Conservation (phyloP, 2,329 filamentous ascomycete genomes). For the Ascocoryne sarcoides region DNA sequence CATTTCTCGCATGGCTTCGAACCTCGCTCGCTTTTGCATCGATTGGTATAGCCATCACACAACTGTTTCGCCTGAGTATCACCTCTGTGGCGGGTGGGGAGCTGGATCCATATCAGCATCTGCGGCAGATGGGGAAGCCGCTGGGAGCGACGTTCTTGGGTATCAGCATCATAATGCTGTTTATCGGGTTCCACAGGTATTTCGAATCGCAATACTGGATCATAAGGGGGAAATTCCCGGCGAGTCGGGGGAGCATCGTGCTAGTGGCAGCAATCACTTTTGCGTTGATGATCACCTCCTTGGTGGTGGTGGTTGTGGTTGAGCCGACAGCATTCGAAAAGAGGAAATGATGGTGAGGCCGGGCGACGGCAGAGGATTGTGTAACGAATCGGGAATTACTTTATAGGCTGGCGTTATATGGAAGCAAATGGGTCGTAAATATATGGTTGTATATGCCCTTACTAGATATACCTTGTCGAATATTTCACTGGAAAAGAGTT, state of each 20-base stretch:
- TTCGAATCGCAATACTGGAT: conserved; percentile 74
- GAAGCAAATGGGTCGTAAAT: too few species aligned
- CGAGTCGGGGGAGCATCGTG: conserved; percentile 66
- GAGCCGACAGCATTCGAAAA: conserved; percentile 30
- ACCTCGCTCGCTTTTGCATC: conserved; percentile 74
- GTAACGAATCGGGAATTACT: too few species aligned
- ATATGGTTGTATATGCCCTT: too few species aligned
- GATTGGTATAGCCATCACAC: conserved; percentile 76
- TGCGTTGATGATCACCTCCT: conserved; percentile 50
- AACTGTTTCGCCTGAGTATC: conserved; percentile 76
- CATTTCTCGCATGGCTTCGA: conserved; percentile 77
- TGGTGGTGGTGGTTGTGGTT: conserved; percentile 51
- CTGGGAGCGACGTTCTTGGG: conserved; percentile 69
- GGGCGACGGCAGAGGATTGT: neutral
- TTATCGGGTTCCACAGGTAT: conserved; percentile 71
- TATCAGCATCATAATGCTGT: conserved; percentile 65
- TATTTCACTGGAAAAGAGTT: too few species aligned
- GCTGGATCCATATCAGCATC: conserved; percentile 30
- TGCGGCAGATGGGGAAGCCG: conserved; percentile 62
- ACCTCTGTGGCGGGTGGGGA: conserved; percentile 29
- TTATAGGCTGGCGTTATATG: neutral
- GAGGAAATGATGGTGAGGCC: conserved; percentile 1
- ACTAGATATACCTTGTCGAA: too few species aligned
- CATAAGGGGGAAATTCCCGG: conserved; percentile 70
- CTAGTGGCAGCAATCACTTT: conserved; percentile 58